Evolutionary conservation across 768 basidiomycete species (phyloP).

Genomic region (Tubosaeta sp.): DNA sequence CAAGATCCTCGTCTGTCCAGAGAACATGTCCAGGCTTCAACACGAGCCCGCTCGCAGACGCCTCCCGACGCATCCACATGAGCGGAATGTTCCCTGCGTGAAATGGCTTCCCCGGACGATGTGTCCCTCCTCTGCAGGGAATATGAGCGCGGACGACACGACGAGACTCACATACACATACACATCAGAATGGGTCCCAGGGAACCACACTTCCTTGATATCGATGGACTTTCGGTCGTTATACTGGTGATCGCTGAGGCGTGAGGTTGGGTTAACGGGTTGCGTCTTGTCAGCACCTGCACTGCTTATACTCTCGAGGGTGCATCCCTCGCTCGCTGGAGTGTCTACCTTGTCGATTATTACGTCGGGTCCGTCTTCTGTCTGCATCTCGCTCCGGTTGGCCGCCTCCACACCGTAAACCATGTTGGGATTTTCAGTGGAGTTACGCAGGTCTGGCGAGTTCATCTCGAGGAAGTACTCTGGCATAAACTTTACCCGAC

Average conservation of each 20-base stretch:
- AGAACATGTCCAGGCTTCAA: constrained; percentile 17
- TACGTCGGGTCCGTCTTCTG: not conserved
- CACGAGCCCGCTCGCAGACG: constrained; percentile 18
- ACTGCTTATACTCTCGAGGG: not conserved
- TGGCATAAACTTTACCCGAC: constrained; percentile 52
- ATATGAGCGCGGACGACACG: not conserved
- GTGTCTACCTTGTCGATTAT: not conserved
- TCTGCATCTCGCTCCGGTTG: not conserved
- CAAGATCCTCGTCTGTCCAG: constrained; percentile 17
- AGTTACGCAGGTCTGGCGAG: constrained; percentile 11
- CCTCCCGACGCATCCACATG: constrained; percentile 32
- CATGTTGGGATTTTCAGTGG: constrained; percentile 24
- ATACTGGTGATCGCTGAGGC: not conserved
- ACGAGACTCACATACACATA: constrained; percentile 3
- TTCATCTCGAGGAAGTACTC: constrained; percentile 30
- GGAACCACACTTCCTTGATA: constrained; percentile 62
- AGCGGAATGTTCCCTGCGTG: constrained; percentile 19
- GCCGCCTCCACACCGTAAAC: not conserved
- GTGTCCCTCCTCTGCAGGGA: constrained; percentile 12
- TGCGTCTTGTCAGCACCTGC: not conserved
- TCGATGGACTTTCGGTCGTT: constrained; percentile 5
- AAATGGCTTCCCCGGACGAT: constrained; percentile 8
- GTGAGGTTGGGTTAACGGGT: not conserved
- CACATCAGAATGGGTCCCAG: constrained; percentile 39
- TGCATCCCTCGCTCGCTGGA: constrained; percentile 1